Percentiles rank a stretch among this genome's conserved stretches.
Evolutionary conservation across 805 yeast species (phyloP).

Genomic region (Pichia californica): DNA sequence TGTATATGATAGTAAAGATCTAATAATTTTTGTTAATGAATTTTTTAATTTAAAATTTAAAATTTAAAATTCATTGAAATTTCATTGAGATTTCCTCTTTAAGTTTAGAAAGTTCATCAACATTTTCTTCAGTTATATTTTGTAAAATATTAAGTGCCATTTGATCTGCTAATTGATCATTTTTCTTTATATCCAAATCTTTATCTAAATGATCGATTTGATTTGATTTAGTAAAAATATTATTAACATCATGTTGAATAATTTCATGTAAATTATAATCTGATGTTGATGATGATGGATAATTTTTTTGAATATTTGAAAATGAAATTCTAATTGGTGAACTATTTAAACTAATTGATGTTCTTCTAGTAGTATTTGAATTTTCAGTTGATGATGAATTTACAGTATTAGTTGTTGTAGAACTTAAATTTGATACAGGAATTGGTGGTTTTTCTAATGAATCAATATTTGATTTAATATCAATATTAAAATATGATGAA

Average conservation of each 20-base stretch:
- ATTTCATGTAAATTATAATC: background rate
- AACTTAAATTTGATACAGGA: slow-evolving; percentile 11
- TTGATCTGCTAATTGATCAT: slow-evolving; percentile 29
- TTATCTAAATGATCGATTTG: slow-evolving; percentile 30
- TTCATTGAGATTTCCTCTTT: slow-evolving; percentile 24
- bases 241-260: slow-evolving; percentile 14
- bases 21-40: background rate
- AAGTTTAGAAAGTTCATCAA: slow-evolving; percentile 25
- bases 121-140: slow-evolving; percentile 25
- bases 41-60: too few relatives aligned
- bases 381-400: background rate
- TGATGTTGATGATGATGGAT: background rate
- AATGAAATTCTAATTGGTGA: background rate
- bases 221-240: slow-evolving; percentile 26
- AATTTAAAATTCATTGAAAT: too few relatives aligned
- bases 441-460: background rate
- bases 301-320: background rate
- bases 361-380: slow-evolving; percentile 1
- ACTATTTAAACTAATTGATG: background rate
- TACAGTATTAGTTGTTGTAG: slow-evolving; percentile 10
- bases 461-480: background rate
- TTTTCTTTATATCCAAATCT: slow-evolving; percentile 18
- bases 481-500: background rate
- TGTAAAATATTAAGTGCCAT: slow-evolving; percentile 30
- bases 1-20: background rate